These are phyloP conservation scores for Cyclotella sp. DNA, from an alignment of 108 stramenopile genomes.

Conservation along the genomic window DNA sequence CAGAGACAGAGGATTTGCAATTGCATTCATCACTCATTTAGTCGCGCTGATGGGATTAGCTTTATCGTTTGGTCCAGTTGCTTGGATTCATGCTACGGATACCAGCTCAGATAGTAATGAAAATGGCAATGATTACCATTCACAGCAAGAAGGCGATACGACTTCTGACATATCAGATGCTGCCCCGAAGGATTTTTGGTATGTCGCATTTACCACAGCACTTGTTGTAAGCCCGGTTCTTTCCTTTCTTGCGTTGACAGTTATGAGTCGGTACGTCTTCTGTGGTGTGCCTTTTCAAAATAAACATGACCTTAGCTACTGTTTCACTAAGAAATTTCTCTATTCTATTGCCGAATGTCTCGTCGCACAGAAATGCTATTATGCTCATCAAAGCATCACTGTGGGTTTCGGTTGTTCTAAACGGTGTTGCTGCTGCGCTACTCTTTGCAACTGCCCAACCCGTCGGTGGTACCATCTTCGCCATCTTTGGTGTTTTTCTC, in stretches of 20 bases:
- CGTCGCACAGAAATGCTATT: conserved; percentile 20
- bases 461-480: conserved; percentile 19
- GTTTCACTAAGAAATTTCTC: conserved; percentile 2
- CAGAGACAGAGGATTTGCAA: conserved; percentile 62
- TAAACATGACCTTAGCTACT: conserved; percentile 1
- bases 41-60: conserved; percentile 24
- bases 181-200: neutral
- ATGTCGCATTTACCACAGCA: neutral
- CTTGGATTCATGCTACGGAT: neutral
- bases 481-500: conserved; percentile 26
- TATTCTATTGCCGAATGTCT: too few relatives aligned
- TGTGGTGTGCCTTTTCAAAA: neutral
- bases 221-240: neutral
- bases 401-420: conserved; percentile 22
- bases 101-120: neutral
- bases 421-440: conserved; percentile 11
- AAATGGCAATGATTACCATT: neutral
- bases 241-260: neutral
- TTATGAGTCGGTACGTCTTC: conserved; percentile 4
- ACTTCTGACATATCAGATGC: neutral
- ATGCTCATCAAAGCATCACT: conserved; percentile 33
- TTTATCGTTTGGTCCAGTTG: conserved; percentile 9
- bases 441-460: conserved; percentile 7
- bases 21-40: conserved; percentile 55
- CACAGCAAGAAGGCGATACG: neutral